Evolutionary conservation across 129 eudicot genomes (phyloP).

Genomic region (Glebionis coronaria): DNA sequence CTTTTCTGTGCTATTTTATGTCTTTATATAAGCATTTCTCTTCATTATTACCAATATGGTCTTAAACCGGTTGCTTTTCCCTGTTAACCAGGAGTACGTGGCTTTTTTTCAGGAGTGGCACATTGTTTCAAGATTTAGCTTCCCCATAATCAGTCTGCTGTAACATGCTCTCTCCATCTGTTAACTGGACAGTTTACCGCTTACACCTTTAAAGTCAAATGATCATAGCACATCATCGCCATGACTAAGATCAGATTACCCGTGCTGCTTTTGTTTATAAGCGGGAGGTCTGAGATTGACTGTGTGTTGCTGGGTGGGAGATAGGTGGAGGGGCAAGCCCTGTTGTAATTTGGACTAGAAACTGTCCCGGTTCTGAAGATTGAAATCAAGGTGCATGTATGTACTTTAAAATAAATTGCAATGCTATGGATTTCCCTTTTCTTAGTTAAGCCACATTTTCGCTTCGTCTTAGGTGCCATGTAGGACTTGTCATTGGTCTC

Average conservation of each 20-base stretch:
- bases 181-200: slow-evolving; percentile 12
- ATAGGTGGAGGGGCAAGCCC: neutral
- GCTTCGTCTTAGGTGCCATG: neutral
- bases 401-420: slow-evolving; percentile 7
- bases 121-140: slow-evolving; percentile 18
- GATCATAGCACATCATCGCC: slow-evolving; percentile 14
- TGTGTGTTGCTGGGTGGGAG: neutral
- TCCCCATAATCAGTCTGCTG: neutral
- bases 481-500: slow-evolving; percentile 6
- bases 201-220: slow-evolving; percentile 12
- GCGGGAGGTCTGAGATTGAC: neutral
- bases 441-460: neutral
- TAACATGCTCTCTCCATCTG: slow-evolving; percentile 3
- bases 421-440: slow-evolving; percentile 8
- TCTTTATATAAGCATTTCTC: neutral
- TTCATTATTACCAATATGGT: neutral
- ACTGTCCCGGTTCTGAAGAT: neutral
- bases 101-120: slow-evolving; percentile 18
- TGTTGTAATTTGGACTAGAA: slow-evolving; percentile 19
- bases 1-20: slow-evolving; percentile 1
- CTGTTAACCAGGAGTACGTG: neutral
- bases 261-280: neutral
- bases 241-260: slow-evolving; percentile 7
- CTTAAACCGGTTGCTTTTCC: neutral
- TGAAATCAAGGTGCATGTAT: neutral